Evolutionary conservation across 164 flowering plant species (phyloP).

Genomic region (Saururus chinensis): DNA sequence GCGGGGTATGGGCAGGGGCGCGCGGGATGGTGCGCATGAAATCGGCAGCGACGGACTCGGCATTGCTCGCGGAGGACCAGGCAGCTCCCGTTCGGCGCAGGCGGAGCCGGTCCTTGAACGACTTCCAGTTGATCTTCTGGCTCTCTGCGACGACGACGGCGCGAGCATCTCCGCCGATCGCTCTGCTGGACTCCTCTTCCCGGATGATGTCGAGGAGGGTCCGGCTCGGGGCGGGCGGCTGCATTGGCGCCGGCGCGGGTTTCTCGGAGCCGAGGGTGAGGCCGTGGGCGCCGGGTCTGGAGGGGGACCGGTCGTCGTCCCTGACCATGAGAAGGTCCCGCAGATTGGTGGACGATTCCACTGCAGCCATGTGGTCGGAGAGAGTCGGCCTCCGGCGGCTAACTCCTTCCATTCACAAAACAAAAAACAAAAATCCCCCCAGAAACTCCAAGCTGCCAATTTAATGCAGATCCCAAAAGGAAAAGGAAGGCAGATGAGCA

Average conservation of each 20-base stretch:
- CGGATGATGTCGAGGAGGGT: constrained; percentile 58
- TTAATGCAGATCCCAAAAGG: background rate
- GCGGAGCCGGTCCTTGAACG: constrained; percentile 44
- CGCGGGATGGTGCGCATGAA: background rate
- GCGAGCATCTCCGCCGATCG: constrained; percentile 1
- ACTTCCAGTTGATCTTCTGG: constrained; percentile 39
- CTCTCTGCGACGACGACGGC: background rate
- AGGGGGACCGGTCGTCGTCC: background rate
- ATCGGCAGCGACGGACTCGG: constrained; percentile 6
- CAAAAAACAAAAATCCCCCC: background rate
- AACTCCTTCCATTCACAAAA: constrained; percentile 3
- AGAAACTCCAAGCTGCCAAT: background rate
- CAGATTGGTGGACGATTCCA: constrained; percentile 3
- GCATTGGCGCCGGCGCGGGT: background rate
- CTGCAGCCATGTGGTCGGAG: constrained; percentile 6
- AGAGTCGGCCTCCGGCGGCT: constrained; percentile 7
- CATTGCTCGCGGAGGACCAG: constrained; percentile 30
- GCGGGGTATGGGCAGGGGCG: background rate
- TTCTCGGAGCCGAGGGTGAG: constrained; percentile 21
- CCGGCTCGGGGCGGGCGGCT: too few species aligned
- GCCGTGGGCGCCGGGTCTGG: constrained; percentile 11
- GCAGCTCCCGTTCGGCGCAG: constrained; percentile 39
- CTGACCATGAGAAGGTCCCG: constrained; percentile 8
- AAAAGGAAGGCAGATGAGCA: too few species aligned
- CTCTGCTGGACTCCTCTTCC: constrained; percentile 31